Evolutionary conservation across 2,329 filamentous ascomycete genomes (phyloP).

Genomic region (Fusarium sp.): DNA sequence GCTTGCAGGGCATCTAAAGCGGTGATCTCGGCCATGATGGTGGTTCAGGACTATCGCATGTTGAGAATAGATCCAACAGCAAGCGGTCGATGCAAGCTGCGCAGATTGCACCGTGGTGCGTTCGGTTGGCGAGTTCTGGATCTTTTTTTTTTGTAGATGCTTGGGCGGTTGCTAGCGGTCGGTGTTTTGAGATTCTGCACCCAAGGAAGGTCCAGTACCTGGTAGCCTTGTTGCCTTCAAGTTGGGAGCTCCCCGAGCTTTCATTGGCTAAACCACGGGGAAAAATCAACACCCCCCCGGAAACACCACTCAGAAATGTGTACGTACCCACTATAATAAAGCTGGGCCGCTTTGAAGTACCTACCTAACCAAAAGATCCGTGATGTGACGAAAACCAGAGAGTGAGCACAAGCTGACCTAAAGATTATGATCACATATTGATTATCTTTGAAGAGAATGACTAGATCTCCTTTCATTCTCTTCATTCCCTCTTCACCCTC

Average conservation of each 20-base stretch:
- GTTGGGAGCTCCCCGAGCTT: conserved; percentile 30
- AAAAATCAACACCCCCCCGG: not conserved
- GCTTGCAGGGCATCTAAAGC: conserved; percentile 79
- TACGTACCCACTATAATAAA: conserved; percentile 14
- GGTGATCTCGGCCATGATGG: conserved; percentile 74
- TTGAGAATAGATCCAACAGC: conserved; percentile 40
- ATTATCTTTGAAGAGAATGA: not conserved
- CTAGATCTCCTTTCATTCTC: not conserved
- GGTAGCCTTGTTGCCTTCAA: conserved; percentile 44
- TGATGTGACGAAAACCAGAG: not conserved
- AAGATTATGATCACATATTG: not conserved
- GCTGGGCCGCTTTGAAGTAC: not conserved
- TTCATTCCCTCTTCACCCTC: not conserved
- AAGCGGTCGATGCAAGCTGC: conserved; percentile 33
- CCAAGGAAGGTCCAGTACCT: not conserved
- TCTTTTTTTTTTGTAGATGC: conserved; percentile 36
- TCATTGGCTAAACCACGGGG: conserved; percentile 37
- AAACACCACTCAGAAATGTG: conserved; percentile 31
- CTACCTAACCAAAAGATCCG: not conserved
- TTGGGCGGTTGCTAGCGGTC: conserved; percentile 29
- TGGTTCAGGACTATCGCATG: conserved; percentile 57
- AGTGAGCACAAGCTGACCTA: not conserved
- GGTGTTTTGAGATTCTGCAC: conserved; percentile 46
- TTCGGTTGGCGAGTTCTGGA: conserved; percentile 34
- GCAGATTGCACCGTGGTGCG: conserved; percentile 39